Percentiles rank a stretch among this genome's conserved stretches.
These are phyloP conservation scores for Ascochyta rabiei DNA, from an alignment of 2,329 filamentous ascomycete genomes.

Conservation along the genomic window DNA sequence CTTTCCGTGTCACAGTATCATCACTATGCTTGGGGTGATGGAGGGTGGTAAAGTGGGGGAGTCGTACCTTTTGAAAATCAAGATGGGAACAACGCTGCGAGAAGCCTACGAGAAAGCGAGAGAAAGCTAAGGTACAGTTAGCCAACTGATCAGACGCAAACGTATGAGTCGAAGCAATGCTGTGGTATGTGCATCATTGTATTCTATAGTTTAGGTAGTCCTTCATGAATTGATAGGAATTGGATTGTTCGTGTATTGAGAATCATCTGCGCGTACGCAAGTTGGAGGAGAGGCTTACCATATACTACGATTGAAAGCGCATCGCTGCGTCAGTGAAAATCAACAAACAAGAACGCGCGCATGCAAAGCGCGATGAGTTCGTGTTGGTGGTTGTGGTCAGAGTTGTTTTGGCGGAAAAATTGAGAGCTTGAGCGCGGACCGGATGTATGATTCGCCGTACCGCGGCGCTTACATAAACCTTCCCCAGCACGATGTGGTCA, in stretches of 20 bases:
- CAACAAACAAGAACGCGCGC: constrained; percentile 15
- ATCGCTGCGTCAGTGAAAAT: constrained; percentile 24
- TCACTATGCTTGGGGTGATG: constrained; percentile 54
- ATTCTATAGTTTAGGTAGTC: constrained; percentile 60
- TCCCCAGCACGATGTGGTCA: constrained; percentile 7
- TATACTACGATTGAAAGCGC: constrained; percentile 2
- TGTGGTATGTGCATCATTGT: constrained; percentile 57
- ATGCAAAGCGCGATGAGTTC: constrained; percentile 21
- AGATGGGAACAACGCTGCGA: neutral
- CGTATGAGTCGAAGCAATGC: constrained; percentile 1
- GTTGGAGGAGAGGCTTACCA: constrained; percentile 24
- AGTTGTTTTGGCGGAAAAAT: constrained; percentile 31
- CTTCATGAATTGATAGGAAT: constrained; percentile 62
- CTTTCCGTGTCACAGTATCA: constrained; percentile 69
- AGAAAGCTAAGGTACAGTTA: constrained; percentile 26
- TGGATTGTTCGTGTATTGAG: constrained; percentile 59
- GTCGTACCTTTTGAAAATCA: constrained; percentile 51
- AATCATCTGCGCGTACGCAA: constrained; percentile 50
- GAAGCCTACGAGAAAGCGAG: neutral
- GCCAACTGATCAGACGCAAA: constrained; percentile 9
- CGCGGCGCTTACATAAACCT: constrained; percentile 1
- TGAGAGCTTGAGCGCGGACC: constrained; percentile 17
- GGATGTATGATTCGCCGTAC: constrained; percentile 1
- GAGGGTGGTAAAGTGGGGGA: constrained; percentile 9
- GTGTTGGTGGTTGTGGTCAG: constrained; percentile 19